phyloP scores from a whole-genome alignment of 2,329 filamentous ascomycete genomes.

The Dendrostoma leiphaemia region DNA sequence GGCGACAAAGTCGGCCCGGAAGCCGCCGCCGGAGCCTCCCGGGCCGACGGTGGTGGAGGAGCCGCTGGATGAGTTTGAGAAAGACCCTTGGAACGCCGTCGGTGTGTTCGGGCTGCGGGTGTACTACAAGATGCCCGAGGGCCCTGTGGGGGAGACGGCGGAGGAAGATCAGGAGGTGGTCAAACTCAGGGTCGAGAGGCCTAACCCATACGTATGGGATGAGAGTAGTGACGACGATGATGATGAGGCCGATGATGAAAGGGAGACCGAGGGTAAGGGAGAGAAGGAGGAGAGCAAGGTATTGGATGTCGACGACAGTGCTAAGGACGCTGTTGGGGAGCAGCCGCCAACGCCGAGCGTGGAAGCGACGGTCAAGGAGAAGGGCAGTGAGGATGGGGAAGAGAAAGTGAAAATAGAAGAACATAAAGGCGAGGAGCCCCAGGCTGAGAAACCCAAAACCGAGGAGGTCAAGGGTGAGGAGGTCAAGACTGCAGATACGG shows the following conservation, averaged over 20 bases:
- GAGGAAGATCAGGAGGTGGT: slow-evolving; percentile 21
- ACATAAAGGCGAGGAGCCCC: not conserved
- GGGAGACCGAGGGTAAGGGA: slow-evolving; percentile 17
- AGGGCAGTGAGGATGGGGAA: not conserved
- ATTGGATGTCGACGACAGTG: slow-evolving; percentile 31
- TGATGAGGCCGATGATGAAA: slow-evolving; percentile 3
- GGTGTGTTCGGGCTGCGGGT: slow-evolving; percentile 59
- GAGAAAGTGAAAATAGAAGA: not conserved
- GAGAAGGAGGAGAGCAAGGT: slow-evolving; percentile 21
- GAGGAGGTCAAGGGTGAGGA: not conserved
- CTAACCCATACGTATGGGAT: slow-evolving; percentile 20
- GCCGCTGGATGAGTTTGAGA: slow-evolving; percentile 44
- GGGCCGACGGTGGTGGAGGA: slow-evolving; percentile 30
- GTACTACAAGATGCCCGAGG: slow-evolving; percentile 44
- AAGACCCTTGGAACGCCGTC: slow-evolving; percentile 61
- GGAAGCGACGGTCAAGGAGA: slow-evolving; percentile 8
- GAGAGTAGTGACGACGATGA: slow-evolving; percentile 25
- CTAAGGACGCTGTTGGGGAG: slow-evolving; percentile 25
- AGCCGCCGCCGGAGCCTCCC: slow-evolving; percentile 9
- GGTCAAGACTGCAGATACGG: not conserved
- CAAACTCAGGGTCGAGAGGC: slow-evolving; percentile 27
- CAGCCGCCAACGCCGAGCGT: not conserved
- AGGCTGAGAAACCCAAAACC: too few relatives aligned
- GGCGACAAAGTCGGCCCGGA: not conserved
- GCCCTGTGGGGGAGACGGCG: slow-evolving; percentile 9